Evolutionary conservation across 2,329 filamentous ascomycete genomes (phyloP), one percentile per base, ranked within the genome.

Genomic region (Teratosphaeriaceae sp.): DNA sequence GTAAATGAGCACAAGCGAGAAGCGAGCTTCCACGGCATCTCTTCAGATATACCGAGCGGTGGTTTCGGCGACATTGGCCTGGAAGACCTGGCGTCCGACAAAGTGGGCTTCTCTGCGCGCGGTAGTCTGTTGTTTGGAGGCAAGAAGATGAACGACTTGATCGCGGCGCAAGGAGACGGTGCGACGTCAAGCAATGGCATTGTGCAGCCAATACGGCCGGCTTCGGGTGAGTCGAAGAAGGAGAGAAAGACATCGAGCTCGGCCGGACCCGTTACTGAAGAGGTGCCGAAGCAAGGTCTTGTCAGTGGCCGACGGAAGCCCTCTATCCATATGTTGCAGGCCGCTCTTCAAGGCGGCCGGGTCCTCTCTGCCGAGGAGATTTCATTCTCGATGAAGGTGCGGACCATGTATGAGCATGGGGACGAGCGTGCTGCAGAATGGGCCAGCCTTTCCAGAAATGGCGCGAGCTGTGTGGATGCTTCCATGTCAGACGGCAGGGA

Each of bases 311-410:
- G 60, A 37, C 52, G 62, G 27, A 57, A 58, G 34, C 60, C 61
- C 11, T 63, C 60, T 44, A 49, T 61, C 20, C 57, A 63, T 13
- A 62, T 64, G 61, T 50, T 63, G 37, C 58, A 63, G 48, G 56
- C 59, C 21, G 60, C 58, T 5, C 51, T 61, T 13, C 45, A 58
- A 11, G 59, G 56, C 21, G 54, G 59, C 2, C 69, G 78, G 43
- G 70, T 74, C 16, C 69, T 82, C 22, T 82, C 79, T n/a, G 66
- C 76, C 2, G 79, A 82, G 52, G 79, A 82, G 57, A 78, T 79
- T 54, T 73, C 75, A 56, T 65, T 82, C 46, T 82, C 79, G 23
- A 72, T 75, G 48, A 76, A 76, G 49, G 78, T 83, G 26, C 70
- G 79, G 22, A 67, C 76, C 48, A 82, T 82, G 77, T 83, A 82